Base-by-base conservation (phyloP, 2,329 filamentous ascomycete genomes). In the Rhinocladiella mackenziei region DNA sequence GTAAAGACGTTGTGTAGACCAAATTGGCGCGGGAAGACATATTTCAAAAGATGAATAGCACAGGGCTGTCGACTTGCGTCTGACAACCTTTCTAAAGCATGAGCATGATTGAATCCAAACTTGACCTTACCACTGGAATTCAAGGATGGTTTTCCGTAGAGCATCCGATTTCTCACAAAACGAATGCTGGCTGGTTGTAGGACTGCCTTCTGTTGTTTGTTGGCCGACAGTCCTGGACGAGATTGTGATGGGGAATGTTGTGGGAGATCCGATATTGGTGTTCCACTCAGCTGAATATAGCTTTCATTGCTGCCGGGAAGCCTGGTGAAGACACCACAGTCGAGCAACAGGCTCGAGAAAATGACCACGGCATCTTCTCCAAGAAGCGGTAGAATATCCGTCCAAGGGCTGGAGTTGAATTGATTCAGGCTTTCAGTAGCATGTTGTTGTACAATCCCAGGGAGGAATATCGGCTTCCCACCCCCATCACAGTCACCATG, bases 21-120 rank as follows among this genome's bases (percentile, higher is more conserved):
- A 59, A 95, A 97, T 59, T 97, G 89, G 8, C 83, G 76, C 22
- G 92, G 92, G 56, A 98, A 98, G 1, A 98, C 81, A 64, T 97
- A 91, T 72, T 91, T 92, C 77, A 95, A 79, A 14, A 94, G 66
- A 55, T 84, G 86, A 8, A 80, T 60, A 0, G 81, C 85, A 51
- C 83, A 76, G 9, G 65, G 59, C 1, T 70, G 58, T 56, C 77
- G 68, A 26, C 67, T 50, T 29, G 64, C 48, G 56, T 75, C 58
- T 25, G 74, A 65, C 53, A 75, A 84, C 15, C 88, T 80, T 60
- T 92, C 94, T 17, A 97, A 65, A 2, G 89, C 80, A 69, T 96
- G 89, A 43, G 87, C 87, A 62, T 86, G 85, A 53, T 81, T 80
- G 41, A 94, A 73, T 1, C 92, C 91, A 61, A 85, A 83, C 13